phyloP scores from a whole-genome alignment of 345 rosid genomes.

The Arabidopsis thaliana region DNA sequence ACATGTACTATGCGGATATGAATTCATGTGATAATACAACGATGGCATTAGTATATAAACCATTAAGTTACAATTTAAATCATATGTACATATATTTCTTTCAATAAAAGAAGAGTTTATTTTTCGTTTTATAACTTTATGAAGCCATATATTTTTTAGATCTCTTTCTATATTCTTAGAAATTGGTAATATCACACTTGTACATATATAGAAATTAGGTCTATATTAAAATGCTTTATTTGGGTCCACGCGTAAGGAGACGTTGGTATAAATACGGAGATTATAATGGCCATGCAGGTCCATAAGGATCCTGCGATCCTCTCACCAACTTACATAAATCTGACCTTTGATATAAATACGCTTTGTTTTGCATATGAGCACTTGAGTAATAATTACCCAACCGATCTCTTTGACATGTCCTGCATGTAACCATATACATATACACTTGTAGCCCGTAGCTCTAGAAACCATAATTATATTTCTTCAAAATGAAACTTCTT shows the following conservation, averaged over 20 bases:
- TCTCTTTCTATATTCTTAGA: not conserved
- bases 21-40: not conserved
- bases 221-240: not conserved
- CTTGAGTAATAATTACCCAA: constrained; percentile 36
- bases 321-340: constrained; percentile 44
- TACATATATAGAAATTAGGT: not conserved
- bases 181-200: not conserved
- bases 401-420: constrained; percentile 28
- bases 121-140: not conserved
- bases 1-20: no score
- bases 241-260: constrained; percentile 38
- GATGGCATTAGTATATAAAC: not conserved
- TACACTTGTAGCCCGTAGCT: constrained; percentile 4
- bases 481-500: not conserved
- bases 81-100: not conserved
- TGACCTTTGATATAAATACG: constrained; percentile 39
- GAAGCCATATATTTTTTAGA: not conserved
- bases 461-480: not conserved
- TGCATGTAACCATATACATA: constrained; percentile 23
- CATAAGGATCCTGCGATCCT: constrained; percentile 47
- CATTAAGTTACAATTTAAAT: not conserved
- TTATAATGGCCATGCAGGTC: constrained; percentile 45
- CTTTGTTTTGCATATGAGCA: constrained; percentile 37
- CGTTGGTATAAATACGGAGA: constrained; percentile 35
- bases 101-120: not conserved